A percentile compares a stretch with the other conserved stretches of the same genome.
Evolutionary conservation across 1,139 yeast genomes (phyloP).

Genomic region (Sugiyamaella novakii): DNA sequence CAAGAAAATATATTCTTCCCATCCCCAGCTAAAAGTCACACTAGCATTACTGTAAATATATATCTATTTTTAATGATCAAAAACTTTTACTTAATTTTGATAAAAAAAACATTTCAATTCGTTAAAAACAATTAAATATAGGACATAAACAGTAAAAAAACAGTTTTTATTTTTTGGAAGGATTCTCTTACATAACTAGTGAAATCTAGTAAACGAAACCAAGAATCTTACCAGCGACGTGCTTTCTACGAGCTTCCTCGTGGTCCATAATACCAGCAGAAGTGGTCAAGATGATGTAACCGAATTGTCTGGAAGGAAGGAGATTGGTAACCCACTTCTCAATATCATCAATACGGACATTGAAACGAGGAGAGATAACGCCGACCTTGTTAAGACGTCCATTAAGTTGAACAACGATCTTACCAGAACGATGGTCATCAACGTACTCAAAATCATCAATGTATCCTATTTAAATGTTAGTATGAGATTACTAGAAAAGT

Average conservation of each 20-base stretch:
- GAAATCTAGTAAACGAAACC: conserved; percentile 83
- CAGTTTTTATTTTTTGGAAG: conserved; percentile 11
- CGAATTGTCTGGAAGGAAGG: conserved; percentile 98
- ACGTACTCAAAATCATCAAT: conserved; percentile 98
- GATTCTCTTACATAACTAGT: not conserved
- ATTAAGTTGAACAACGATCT: conserved; percentile 93
- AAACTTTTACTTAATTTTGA: no score
- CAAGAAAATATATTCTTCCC: no score
- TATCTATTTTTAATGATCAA: not conserved
- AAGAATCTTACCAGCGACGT: conserved; percentile 96
- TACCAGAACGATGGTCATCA: conserved; percentile 99
- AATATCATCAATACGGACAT: conserved; percentile 88
- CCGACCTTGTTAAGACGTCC: conserved; percentile 99
- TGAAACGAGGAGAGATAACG: conserved; percentile 97
- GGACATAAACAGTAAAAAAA: conserved; percentile 9
- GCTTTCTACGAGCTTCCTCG: conserved; percentile 99
- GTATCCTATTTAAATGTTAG: conserved; percentile 59
- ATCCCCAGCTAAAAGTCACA: no score
- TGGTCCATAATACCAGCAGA: conserved; percentile 99
- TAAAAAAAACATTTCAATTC: conserved; percentile 15
- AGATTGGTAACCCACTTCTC: conserved; percentile 98
- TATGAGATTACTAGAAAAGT: no score
- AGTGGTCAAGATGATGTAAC: conserved; percentile 94
- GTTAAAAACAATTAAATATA: conserved; percentile 16
- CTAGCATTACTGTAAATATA: no score